Conservation (phyloP, 2,329 filamentous ascomycete genomes). For the Colletotrichum graminicola region DNA sequence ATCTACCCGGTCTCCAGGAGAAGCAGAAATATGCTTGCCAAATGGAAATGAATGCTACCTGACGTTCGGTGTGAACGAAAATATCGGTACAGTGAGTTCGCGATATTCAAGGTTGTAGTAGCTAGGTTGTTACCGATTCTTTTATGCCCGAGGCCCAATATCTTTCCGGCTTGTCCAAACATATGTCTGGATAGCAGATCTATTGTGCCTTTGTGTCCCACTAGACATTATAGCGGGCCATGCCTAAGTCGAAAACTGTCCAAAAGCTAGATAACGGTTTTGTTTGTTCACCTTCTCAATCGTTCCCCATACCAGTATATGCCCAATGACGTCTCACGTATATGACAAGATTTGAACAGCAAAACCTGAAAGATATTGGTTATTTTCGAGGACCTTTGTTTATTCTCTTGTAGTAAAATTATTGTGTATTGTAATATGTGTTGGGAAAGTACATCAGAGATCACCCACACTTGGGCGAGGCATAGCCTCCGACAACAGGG, state of each 20-base stretch:
- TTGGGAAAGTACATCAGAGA: background rate
- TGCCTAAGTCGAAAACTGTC: background rate
- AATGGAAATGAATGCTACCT: background rate
- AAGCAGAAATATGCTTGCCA: background rate
- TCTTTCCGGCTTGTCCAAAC: background rate
- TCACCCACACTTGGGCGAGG: no score
- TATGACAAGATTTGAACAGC: background rate
- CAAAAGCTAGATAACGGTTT: background rate
- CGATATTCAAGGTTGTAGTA: no score
- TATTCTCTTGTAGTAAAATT: no score
- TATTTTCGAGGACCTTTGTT: no score
- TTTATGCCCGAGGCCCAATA: background rate
- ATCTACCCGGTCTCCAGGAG: background rate
- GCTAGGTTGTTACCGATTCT: background rate
- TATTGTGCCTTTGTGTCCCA: background rate
- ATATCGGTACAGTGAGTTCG: background rate
- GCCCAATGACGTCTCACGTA: background rate
- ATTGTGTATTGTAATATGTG: no score
- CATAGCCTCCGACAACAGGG: no score
- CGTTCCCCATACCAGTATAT: background rate
- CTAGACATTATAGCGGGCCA: background rate
- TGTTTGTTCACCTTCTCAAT: background rate
- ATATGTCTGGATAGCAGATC: background rate
- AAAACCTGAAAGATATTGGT: background rate
- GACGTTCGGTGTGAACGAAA: background rate